Base-by-base conservation (phyloP, 1,284 basidiomycete genomes). In the Ceratobasidium sp. region DNA sequence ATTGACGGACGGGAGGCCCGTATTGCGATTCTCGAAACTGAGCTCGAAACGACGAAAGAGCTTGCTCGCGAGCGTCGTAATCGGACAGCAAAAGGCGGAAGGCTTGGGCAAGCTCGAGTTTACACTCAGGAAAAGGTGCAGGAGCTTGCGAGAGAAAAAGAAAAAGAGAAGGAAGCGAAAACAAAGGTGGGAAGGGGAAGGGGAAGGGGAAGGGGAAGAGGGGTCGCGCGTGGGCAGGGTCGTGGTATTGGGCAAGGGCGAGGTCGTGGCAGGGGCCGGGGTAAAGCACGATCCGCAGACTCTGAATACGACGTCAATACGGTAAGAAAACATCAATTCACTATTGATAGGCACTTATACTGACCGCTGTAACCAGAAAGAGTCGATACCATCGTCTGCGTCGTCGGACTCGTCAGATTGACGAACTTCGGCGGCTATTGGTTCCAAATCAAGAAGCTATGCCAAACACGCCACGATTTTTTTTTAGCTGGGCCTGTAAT, bases 41-140 rank as follows among this genome's bases (percentile, higher is more conserved):
- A 67, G 10, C 44, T 67, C 12, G 40, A 17, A 28, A 26, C 40
- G 23, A 20, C 44, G 26, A 20, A 17, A 28, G 65, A 48, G 15
- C 42, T 33, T n/a, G 44, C 23, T 26, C 44, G 44, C 50, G 65
- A 67, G n/a, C 40, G 44, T 5, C 17, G 40, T 12, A 50, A 50
- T 23, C 40, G 26, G 17, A 33, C 17, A 52, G 40, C 46, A 6
- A 42, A 46, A 50, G 23, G 48, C 48, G 46, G 44, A 2, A 23
- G 48, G 46, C 9, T 52, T 42, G 65, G 48, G 33, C 15, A 52
- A 23, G 42, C 42, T 50, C 42, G 46, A 65, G 65, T 67, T 20
- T 67, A 67, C 46, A 52, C 42, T 10, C 65, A 67, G 46, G 44
- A 50, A 46, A 46, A 28, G 17, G 48, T 67, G 17, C 23, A 67